Percentiles rank a stretch among this genome's conserved stretches.
These are phyloP conservation scores for Trapa bicornis DNA, from an alignment of 345 rosid species.

Conservation along the genomic window DNA sequence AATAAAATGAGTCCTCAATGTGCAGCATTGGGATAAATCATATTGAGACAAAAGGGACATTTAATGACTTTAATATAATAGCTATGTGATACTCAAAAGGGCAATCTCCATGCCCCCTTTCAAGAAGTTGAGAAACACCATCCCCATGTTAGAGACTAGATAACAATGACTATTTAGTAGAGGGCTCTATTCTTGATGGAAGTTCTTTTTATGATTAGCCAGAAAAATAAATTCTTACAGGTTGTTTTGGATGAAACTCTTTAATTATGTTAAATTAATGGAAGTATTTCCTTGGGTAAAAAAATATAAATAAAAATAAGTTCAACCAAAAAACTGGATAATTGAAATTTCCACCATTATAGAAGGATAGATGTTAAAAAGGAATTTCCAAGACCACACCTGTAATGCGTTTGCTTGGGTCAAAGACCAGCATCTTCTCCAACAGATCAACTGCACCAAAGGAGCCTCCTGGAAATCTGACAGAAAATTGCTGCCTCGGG, in stretches of 20 bases:
- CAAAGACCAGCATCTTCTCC: conserved; percentile 91
- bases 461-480: conserved; percentile 55
- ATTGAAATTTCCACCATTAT: neutral
- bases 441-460: conserved; percentile 69
- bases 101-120: neutral
- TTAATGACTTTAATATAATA: neutral
- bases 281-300: too few relatives aligned
- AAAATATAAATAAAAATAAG: too few relatives aligned
- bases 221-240: neutral
- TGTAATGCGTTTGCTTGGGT: conserved; percentile 83
- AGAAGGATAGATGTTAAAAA: neutral
- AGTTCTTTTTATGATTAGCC: neutral
- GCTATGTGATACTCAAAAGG: neutral
- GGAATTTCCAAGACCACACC: conserved; percentile 28
- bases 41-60: neutral
- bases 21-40: neutral
- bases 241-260: too few relatives aligned
- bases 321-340: neutral
- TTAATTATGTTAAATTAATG: too few relatives aligned
- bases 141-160: neutral
- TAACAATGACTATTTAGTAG: neutral
- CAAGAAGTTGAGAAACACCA: neutral
- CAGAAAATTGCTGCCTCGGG: conserved; percentile 72
- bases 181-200: neutral
- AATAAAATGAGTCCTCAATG: neutral